Percentiles rank a stretch among this genome's conserved stretches.
Evolutionary conservation across 1,284 basidiomycete species (phyloP).

Genomic region (Apiotrichum laibachii): DNA sequence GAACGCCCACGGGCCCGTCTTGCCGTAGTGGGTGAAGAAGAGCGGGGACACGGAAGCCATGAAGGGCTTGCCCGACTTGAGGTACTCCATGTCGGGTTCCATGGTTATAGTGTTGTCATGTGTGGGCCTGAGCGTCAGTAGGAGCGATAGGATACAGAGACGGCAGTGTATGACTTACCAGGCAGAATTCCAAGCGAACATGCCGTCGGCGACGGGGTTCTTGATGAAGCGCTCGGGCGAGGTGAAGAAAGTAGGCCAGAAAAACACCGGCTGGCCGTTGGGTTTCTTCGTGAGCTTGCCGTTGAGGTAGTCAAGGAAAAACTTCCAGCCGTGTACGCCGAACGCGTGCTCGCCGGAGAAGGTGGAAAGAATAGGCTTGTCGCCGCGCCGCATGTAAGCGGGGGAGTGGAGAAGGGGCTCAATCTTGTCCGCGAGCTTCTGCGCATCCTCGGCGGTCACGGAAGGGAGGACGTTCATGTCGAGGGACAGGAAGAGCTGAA

Average conservation of each 20-base stretch:
- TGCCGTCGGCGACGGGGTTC: constrained; percentile 39
- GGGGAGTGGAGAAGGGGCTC: constrained; percentile 14
- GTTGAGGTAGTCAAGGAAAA: constrained; percentile 33
- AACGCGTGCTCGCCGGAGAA: constrained; percentile 45
- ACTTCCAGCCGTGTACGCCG: constrained; percentile 41
- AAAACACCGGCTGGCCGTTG: constrained; percentile 32
- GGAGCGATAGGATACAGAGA: neutral
- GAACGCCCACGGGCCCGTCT: constrained; percentile 44
- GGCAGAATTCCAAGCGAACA: constrained; percentile 49
- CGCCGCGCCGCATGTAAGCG: constrained; percentile 24
- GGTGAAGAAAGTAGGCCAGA: constrained; percentile 50
- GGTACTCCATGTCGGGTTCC: constrained; percentile 39
- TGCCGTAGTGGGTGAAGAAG: constrained; percentile 59
- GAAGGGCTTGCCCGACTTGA: constrained; percentile 53
- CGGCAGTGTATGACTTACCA: constrained; percentile 41
- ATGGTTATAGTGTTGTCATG: constrained; percentile 28
- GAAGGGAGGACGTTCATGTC: constrained; percentile 49
- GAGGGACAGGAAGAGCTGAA: constrained; percentile 45
- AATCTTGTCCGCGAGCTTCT: constrained; percentile 26
- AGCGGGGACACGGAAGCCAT: constrained; percentile 64
- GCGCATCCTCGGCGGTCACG: constrained; percentile 22
- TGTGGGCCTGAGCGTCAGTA: constrained; percentile 35
- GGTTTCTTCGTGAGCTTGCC: constrained; percentile 25
- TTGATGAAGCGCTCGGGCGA: constrained; percentile 35
- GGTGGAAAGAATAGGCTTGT: constrained; percentile 35